Evolutionary conservation across 2,329 filamentous ascomycete species (phyloP).

Genomic region (Cyphellophora attinorum): DNA sequence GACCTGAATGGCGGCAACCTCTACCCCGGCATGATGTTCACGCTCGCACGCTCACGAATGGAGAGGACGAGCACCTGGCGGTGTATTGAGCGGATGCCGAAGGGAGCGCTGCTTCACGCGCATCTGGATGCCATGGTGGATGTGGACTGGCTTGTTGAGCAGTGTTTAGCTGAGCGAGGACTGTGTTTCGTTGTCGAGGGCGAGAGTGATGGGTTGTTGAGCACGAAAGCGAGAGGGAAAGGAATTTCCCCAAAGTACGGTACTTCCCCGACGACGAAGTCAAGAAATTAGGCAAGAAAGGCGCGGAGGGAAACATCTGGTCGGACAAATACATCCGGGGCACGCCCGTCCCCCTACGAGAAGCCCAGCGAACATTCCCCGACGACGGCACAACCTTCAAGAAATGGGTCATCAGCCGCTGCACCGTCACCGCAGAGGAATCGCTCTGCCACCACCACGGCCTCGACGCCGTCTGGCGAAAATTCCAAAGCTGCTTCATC

Average conservation of each 20-base stretch:
- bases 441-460: conserved; percentile 73
- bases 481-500: conserved; percentile 66
- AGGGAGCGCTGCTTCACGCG: conserved; percentile 75
- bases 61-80: conserved; percentile 76
- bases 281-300: conserved; percentile 9
- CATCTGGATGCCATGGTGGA: conserved; percentile 90
- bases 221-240: conserved; percentile 9
- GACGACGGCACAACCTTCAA: conserved; percentile 62
- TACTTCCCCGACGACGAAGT: conserved; percentile 16
- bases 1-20: conserved; percentile 53
- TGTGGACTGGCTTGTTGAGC: conserved; percentile 66
- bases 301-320: conserved; percentile 48
- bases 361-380: conserved; percentile 66
- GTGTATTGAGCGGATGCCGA: conserved; percentile 78
- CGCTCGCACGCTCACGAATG: conserved; percentile 74
- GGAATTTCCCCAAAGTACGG: conserved; percentile 10
- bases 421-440: conserved; percentile 62
- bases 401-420: conserved; percentile 65
- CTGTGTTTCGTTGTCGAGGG: conserved; percentile 19
- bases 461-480: conserved; percentile 72
- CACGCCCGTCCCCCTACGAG: conserved; percentile 48
- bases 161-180: conserved; percentile 46
- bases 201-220: conserved; percentile 16
- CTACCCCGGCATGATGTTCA: conserved; percentile 91
- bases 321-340: conserved; percentile 49